Percentiles rank a stretch among this genome's conserved stretches.
Evolutionary conservation across 495 filamentous ascomycete genomes (phyloP).

Genomic region (Trichoderma reesei): DNA sequence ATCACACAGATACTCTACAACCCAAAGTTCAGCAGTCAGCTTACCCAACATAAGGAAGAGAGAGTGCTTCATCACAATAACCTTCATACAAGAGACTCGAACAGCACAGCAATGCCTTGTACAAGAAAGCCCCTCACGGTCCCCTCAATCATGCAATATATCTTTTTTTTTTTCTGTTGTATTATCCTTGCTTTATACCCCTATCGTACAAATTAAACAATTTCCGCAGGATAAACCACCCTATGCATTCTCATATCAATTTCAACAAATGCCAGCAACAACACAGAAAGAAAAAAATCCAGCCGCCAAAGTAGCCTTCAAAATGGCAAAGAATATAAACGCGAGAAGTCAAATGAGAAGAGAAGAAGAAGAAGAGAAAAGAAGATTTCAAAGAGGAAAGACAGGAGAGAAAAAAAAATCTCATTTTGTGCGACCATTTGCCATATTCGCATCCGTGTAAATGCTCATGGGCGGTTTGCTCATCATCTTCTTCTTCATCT

Average conservation of each 20-base stretch:
- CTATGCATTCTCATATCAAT: not conserved
- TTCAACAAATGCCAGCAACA: not conserved
- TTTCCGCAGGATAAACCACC: not conserved
- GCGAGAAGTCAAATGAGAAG: conserved; percentile 17
- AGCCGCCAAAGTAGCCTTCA: not conserved
- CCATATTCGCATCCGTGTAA: not conserved
- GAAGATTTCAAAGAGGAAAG: conserved; percentile 16
- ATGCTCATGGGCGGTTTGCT: conserved; percentile 2
- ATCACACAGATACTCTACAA: too few relatives aligned
- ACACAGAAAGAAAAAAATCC: too few relatives aligned
- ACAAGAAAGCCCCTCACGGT: not conserved
- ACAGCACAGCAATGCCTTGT: too few relatives aligned
- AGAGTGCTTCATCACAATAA: too few relatives aligned
- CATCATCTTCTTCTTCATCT: not conserved
- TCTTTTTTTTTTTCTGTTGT: not conserved
- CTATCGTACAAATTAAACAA: conserved; percentile 7
- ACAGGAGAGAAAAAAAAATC: conserved; percentile 25
- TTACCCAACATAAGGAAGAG: too few relatives aligned
- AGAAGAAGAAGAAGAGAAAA: conserved; percentile 14
- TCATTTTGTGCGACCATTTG: conserved; percentile 5
- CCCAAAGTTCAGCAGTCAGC: too few relatives aligned
- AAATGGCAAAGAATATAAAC: not conserved
- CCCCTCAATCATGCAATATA: not conserved
- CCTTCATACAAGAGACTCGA: too few relatives aligned
- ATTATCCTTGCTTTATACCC: conserved; percentile 4